Conservation (phyloP, 257 asterid genomes). For the Rubia yunnanensis region DNA sequence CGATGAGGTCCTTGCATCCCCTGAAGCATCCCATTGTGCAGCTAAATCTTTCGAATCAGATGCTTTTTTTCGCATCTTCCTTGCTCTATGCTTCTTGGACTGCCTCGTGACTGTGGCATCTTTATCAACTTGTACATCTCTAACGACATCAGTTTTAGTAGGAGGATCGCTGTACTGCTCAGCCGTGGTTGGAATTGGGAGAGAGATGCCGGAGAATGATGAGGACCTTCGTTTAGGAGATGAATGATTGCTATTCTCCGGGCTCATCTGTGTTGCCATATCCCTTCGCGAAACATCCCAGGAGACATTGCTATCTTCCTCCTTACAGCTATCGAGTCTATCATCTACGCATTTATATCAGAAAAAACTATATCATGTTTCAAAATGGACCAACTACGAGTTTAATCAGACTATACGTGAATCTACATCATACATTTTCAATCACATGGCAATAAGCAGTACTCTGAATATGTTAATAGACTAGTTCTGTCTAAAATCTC, state of each 20-base stretch:
- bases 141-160: slow-evolving; percentile 44
- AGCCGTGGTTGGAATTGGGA: slow-evolving; percentile 23
- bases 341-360: slow-evolving; percentile 34
- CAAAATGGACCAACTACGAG: not conserved
- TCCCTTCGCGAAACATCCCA: slow-evolving; percentile 48
- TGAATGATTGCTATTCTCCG: slow-evolving; percentile 48
- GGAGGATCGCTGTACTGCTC: slow-evolving; percentile 18
- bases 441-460: not conserved
- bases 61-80: slow-evolving; percentile 19
- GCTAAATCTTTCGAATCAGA: slow-evolving; percentile 17
- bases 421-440: not conserved
- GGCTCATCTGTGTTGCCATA: slow-evolving; percentile 94
- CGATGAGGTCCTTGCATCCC: slow-evolving; percentile 32
- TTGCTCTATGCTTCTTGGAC: slow-evolving; percentile 27
- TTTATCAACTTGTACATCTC: slow-evolving; percentile 79
- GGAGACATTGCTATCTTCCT: slow-evolving; percentile 30
- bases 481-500: no score
- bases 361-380: not conserved
- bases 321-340: slow-evolving; percentile 24
- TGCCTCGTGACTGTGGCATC: slow-evolving; percentile 33
- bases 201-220: slow-evolving; percentile 33
- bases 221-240: slow-evolving; percentile 39
- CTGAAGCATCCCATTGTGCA: slow-evolving; percentile 33
- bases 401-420: not conserved
- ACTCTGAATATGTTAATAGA: not conserved